Conservation (phyloP, 2,329 filamentous ascomycete species). For the Aspergillus sp. region DNA sequence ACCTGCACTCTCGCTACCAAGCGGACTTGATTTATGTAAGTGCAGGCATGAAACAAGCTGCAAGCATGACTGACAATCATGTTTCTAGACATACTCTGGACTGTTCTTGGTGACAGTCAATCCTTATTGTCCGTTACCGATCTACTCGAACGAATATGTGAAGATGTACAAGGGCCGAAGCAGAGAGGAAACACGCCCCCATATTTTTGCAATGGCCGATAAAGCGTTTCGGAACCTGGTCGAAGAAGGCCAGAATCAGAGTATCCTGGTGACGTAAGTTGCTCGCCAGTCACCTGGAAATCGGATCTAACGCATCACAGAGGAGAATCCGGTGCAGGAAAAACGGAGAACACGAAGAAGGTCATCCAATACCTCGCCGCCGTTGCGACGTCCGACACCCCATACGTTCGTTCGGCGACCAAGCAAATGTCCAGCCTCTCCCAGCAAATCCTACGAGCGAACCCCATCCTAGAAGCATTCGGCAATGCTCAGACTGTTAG, state of each 20-base stretch:
- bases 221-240: constrained; percentile 94
- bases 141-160: constrained; percentile 95
- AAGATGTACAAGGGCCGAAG: constrained; percentile 95
- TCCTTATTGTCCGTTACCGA: constrained; percentile 90
- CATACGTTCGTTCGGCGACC: constrained; percentile 58
- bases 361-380: constrained; percentile 98
- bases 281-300: background rate
- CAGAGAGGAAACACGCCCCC: constrained; percentile 91
- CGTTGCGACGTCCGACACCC: constrained; percentile 80
- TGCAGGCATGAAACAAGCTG: constrained; percentile 5
- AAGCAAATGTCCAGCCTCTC: constrained; percentile 81
- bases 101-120: constrained; percentile 97
- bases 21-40: constrained; percentile 83
- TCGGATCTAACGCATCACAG: constrained; percentile 28
- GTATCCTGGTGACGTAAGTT: constrained; percentile 82
- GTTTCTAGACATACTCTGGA: constrained; percentile 80
- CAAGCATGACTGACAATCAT: background rate
- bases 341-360: constrained; percentile 99
- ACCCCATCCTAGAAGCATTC: constrained; percentile 96
- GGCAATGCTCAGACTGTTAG: constrained; percentile 97
- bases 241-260: constrained; percentile 93
- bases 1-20: constrained; percentile 91
- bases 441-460: constrained; percentile 92
- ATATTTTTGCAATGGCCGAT: constrained; percentile 97
- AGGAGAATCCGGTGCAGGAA: constrained; percentile 95